phyloP scores from a whole-genome alignment of 306 rosid species.

The Malus domestica region ASM211411v1 NC_041800.1:30449233-30449732 shows the following conservation, averaged over 20 bases:
- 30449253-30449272: neutral
- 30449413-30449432: constrained; percentile 83
- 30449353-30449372: constrained; percentile 73
- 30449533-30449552: neutral
- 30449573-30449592: constrained; percentile 34
- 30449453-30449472: neutral
- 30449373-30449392: constrained; percentile 73
- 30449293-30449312: constrained; percentile 54
- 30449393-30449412: constrained; percentile 43
- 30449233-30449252: neutral
- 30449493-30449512: neutral
- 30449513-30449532: neutral
- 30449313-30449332: constrained; percentile 37
- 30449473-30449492: neutral
- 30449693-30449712: constrained; percentile 74
- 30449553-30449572: constrained; percentile 40
- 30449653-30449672: constrained; percentile 61
- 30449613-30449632: constrained; percentile 21
- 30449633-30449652: constrained; percentile 98
- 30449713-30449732: neutral
- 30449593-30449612: constrained; percentile 84
- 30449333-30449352: constrained; percentile 64
- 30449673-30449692: constrained; percentile 85
- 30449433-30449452: constrained; percentile 63
- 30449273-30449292: constrained; percentile 70